Conservation (phyloP, 306 rosid genomes). For the Inga oerstediana region DNA sequence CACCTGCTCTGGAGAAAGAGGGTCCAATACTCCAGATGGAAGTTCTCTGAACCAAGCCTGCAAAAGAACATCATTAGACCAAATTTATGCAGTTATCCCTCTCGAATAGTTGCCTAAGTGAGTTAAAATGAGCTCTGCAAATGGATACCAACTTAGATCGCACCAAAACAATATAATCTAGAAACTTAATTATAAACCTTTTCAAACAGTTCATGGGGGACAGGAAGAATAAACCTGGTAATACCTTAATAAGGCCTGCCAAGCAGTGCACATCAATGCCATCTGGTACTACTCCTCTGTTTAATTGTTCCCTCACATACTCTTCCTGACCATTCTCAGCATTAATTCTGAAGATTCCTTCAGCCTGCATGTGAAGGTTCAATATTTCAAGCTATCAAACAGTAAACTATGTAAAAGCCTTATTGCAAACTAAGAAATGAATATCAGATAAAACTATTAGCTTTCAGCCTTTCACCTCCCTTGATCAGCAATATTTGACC, state of each 20-base stretch:
- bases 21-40: constrained; percentile 70
- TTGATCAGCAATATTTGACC: neutral
- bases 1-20: constrained; percentile 80
- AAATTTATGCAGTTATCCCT: constrained; percentile 18
- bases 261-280: constrained; percentile 71
- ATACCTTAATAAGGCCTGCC: constrained; percentile 77
- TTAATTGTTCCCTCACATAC: constrained; percentile 71
- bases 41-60: constrained; percentile 94
- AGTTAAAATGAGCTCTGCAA: neutral
- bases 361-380: constrained; percentile 54
- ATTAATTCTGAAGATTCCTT: constrained; percentile 83
- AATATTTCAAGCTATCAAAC: constrained; percentile 26
- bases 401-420: constrained; percentile 13
- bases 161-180: neutral
- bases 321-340: constrained; percentile 88
- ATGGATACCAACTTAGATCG: neutral
- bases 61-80: constrained; percentile 18
- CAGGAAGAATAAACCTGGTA: constrained; percentile 10
- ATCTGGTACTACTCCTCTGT: constrained; percentile 61
- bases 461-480: neutral
- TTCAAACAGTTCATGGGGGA: neutral
- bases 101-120: neutral
- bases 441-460: neutral
- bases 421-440: neutral
- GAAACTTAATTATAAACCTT: neutral